phyloP scores from a whole-genome alignment of 2,329 filamentous ascomycete genomes.

The Aspergillus persii region DNA sequence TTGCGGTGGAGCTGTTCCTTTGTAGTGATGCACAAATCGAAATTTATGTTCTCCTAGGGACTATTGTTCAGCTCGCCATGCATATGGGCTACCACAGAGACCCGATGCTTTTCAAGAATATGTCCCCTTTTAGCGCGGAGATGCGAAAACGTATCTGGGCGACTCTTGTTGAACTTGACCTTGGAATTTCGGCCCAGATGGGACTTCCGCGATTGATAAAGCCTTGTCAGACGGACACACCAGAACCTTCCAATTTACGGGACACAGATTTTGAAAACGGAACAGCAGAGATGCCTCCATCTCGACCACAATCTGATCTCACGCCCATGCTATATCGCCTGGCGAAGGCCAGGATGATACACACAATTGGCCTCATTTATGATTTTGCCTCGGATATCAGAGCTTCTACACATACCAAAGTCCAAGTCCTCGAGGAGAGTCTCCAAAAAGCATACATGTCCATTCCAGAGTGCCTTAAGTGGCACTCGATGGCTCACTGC shows the following conservation, averaged over 20 bases:
- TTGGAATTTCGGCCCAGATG: conserved; percentile 60
- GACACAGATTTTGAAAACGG: conserved; percentile 58
- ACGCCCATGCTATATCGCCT: not conserved
- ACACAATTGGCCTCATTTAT: too few relatives aligned
- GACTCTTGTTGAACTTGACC: conserved; percentile 52
- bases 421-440: too few relatives aligned
- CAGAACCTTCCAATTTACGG: conserved; percentile 55
- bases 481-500: too few relatives aligned
- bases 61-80: conserved; percentile 54
- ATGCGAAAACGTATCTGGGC: conserved; percentile 44
- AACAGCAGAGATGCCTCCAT: conserved; percentile 48
- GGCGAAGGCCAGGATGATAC: too few relatives aligned
- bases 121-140: conserved; percentile 55
- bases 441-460: too few relatives aligned
- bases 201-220: conserved; percentile 61
- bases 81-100: conserved; percentile 62
- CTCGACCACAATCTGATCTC: conserved; percentile 49
- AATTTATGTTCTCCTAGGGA: not conserved
- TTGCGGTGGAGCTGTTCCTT: not conserved
- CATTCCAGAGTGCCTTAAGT: too few relatives aligned
- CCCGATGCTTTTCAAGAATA: conserved; percentile 48
- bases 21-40: not conserved
- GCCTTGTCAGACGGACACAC: conserved; percentile 57
- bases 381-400: too few relatives aligned
- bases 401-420: too few relatives aligned